Percentiles rank a stretch among this genome's conserved stretches.
These are phyloP conservation scores for Botrytis medusae DNA, from an alignment of 2,329 filamentous ascomycete genomes.

Conservation along the genomic window DNA sequence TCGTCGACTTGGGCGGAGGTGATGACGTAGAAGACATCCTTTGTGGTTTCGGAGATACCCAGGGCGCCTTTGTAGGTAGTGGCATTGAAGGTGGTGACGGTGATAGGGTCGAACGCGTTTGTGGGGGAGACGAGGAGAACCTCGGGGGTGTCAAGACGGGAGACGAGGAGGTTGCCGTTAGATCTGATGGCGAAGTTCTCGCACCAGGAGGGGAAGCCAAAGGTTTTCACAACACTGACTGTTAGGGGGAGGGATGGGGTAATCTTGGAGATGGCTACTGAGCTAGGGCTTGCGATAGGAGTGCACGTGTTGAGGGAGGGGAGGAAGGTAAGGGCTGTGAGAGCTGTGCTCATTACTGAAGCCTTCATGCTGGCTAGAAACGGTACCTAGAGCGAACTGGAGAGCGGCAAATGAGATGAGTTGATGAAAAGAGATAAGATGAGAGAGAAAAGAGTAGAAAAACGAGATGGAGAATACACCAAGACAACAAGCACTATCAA, in stretches of 20 bases:
- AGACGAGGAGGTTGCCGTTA: slow-evolving; percentile 43
- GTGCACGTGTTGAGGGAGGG: slow-evolving; percentile 6
- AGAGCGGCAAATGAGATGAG: background rate
- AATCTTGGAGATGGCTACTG: background rate
- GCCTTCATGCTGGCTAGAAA: slow-evolving; percentile 4
- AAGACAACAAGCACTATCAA: background rate
- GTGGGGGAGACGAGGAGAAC: slow-evolving; percentile 41
- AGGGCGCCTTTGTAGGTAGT: slow-evolving; percentile 35
- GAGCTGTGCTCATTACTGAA: background rate
- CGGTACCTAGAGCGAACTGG: background rate
- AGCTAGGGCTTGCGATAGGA: background rate
- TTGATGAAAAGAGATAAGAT: background rate
- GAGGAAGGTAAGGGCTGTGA: background rate
- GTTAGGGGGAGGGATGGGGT: slow-evolving; percentile 21
- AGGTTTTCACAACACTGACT: slow-evolving; percentile 21
- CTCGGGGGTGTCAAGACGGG: slow-evolving; percentile 38
- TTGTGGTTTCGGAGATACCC: slow-evolving; percentile 41
- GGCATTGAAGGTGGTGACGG: slow-evolving; percentile 39
- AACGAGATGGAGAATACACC: background rate
- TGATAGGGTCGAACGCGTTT: slow-evolving; percentile 20
- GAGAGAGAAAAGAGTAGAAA: background rate
- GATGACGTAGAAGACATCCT: slow-evolving; percentile 38
- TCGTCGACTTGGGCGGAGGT: slow-evolving; percentile 37
- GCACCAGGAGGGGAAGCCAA: slow-evolving; percentile 24
- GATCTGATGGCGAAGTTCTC: slow-evolving; percentile 43